Evolutionary conservation across 2,329 filamentous ascomycete species (phyloP), one percentile per base, ranked within the genome.

Genomic region (Dothideomycetes sp.): DNA sequence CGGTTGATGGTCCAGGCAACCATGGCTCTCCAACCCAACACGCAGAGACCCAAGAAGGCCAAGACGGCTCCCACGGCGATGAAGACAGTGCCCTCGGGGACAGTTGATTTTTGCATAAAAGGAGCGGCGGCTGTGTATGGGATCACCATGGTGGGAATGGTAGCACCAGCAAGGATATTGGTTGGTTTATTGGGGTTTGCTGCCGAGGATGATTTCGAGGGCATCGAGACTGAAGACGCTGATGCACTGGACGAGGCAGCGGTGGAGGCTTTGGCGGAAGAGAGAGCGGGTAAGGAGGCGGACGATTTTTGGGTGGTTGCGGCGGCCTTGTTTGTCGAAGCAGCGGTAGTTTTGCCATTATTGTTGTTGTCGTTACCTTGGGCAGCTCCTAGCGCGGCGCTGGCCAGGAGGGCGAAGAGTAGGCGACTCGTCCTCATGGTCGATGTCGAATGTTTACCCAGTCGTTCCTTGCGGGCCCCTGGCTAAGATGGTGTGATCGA

Each of bases 1-100:
- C 89, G 84, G 62, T 95, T 89, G 44, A 98, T 76, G 29, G 89
- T 82, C 74, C 86, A 94, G 45, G 84, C 87, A 45, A 95, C 79
- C 42, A 95, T 74, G 36, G 73, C 80, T 46, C 89, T 84, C 91
- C 91, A 98, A 44, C 82, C 71, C 10, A 98, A 71, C 31, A 96
- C 76, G n/a, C 78, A 79, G 7, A 86, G 68, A 9, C 79, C 85
- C 48, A 95, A 76, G 49, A 87, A 81, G 12, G 85, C 91, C 5
- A 98, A 74, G 19, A 86, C 81, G 18, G 87, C 83, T 32, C 91
- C 91, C 1, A 96, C 91, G 16, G 80, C 82, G 53, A 98, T 98
- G 66, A 98, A 98, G 45, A 98, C 82, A 4, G 89, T 95, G 41
- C 91, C 91, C 55, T 96, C 84, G 2, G 91, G 91, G 9, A 88